Base-by-base conservation (phyloP, 805 yeast genomes). In the Cyberlindnera japonica region DNA sequence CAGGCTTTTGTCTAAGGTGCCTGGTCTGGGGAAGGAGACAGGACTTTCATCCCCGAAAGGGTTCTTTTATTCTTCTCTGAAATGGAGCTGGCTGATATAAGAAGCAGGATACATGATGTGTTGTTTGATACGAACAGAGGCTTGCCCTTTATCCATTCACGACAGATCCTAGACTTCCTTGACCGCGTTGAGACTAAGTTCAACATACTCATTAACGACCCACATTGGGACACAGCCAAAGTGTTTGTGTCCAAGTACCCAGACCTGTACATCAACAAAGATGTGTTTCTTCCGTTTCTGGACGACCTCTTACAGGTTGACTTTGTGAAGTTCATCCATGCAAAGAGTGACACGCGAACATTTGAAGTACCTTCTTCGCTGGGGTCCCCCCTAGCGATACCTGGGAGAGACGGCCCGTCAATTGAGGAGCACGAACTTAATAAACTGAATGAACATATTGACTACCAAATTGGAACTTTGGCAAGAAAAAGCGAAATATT, bases 241-340 rank as follows among this genome's bases (percentile, higher is more conserved):
- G 10, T 35, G 14, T 50, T 50, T 25, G 34, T 38, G 2, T 28
- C 45, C 6, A 41, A 38, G 25, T 48, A 47, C 24, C 50, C 50
- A 1, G 45, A 40, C n/a, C 19, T 48, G 12, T 14, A 38, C 17
- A 39, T 50, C 17, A 33, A 37, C 19, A 41, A 44, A 19, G 35
- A 31, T 23, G 25, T 50, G 19, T 43, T 48, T 18, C 10, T 43
- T 8, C 42, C 30, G 16, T 48, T 50, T 21, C 17, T 50, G 25
- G 35, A 39, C 28, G 53, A 50, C 22, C 43, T 48, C 13, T 23
- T 48, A 11, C 43, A 42, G 33, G 8, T 47, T n/a, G 53, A 50
- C 28, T 39, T 50, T 24, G 37, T 47, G 11, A 26, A 23, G 5
- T 44, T 39, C 17, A 35, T 50, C 3, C 26, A 38, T 14, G 46